These are phyloP conservation scores for thale cress (Arabidopsis thaliana) DNA, from an alignment of 345 rosid genomes.

Conservation along the genomic window DNA sequence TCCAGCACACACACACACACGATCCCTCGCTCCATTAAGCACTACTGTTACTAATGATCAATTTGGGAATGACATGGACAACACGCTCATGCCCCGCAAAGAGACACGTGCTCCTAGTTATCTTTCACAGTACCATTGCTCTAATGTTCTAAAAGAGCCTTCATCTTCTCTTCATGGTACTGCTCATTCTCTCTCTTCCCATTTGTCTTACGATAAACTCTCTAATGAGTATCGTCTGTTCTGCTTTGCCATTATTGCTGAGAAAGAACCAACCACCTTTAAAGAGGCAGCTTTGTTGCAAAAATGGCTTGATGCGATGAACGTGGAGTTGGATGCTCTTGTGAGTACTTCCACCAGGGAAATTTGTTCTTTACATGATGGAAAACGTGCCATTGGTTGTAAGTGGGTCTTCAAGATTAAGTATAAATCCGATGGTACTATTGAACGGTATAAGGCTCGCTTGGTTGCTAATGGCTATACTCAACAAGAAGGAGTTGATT, in stretches of 20 bases:
- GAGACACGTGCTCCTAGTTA: not conserved
- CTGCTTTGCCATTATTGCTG: not conserved
- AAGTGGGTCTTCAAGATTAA: not conserved
- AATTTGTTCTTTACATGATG: not conserved
- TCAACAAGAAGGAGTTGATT: no score
- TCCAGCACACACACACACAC: not conserved
- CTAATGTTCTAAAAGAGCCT: not conserved
- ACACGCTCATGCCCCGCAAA: not conserved
- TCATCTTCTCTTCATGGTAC: not conserved
- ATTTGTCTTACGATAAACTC: conserved; percentile 1
- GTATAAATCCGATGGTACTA: not conserved
- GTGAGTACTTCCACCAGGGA: not conserved
- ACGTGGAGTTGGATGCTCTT: not conserved
- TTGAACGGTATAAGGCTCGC: not conserved
- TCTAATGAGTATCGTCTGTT: conserved; percentile 8
- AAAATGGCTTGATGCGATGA: conserved; percentile 7
- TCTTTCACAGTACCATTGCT: not conserved
- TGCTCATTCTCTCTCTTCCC: not conserved
- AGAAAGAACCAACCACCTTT: not conserved
- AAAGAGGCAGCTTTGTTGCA: not conserved
- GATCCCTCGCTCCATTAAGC: no score
- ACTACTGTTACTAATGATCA: not conserved
- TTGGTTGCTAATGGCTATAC: no score
- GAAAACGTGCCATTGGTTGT: not conserved
- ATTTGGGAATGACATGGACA: not conserved